Percentiles rank a stretch among this genome's conserved stretches.
phyloP scores from a whole-genome alignment of 768 basidiomycete species.

The Auricularia sp. region DNA sequence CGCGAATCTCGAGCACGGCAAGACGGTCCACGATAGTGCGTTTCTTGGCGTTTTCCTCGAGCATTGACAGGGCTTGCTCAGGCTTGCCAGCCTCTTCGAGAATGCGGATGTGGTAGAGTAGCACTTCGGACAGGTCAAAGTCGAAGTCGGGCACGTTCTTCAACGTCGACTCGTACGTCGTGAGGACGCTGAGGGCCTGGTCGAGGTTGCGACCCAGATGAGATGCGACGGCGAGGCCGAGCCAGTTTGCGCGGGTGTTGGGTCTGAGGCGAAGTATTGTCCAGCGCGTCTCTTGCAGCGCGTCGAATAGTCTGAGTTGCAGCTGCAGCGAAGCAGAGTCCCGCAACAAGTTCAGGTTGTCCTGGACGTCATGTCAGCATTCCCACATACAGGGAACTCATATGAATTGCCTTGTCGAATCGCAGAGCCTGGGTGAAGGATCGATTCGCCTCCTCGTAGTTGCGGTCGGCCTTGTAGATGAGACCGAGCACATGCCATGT shows the following conservation, averaged over 20 bases:
- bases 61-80: constrained; percentile 17
- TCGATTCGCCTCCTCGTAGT: constrained; percentile 88
- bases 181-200: constrained; percentile 63
- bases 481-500: constrained; percentile 98
- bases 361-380: constrained; percentile 35
- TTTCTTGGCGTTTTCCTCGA: constrained; percentile 41
- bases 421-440: constrained; percentile 84
- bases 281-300: constrained; percentile 72
- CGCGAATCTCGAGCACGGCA: constrained; percentile 54
- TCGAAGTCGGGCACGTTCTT: constrained; percentile 78
- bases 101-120: constrained; percentile 66
- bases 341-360: constrained; percentile 87
- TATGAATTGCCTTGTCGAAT: constrained; percentile 53
- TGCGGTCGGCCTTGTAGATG: constrained; percentile 87
- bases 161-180: constrained; percentile 58
- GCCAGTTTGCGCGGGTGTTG: constrained; percentile 79
- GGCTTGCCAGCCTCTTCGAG: constrained; percentile 56
- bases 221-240: constrained; percentile 80
- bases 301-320: constrained; percentile 72
- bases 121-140: constrained; percentile 71
- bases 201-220: constrained; percentile 66
- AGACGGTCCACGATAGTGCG: constrained; percentile 63
- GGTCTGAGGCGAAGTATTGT: constrained; percentile 74
- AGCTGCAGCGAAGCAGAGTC: constrained; percentile 86
- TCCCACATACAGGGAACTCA: constrained; percentile 4